Conservation (phyloP, 768 basidiomycete species). For the Serendipita sp. region DNA sequence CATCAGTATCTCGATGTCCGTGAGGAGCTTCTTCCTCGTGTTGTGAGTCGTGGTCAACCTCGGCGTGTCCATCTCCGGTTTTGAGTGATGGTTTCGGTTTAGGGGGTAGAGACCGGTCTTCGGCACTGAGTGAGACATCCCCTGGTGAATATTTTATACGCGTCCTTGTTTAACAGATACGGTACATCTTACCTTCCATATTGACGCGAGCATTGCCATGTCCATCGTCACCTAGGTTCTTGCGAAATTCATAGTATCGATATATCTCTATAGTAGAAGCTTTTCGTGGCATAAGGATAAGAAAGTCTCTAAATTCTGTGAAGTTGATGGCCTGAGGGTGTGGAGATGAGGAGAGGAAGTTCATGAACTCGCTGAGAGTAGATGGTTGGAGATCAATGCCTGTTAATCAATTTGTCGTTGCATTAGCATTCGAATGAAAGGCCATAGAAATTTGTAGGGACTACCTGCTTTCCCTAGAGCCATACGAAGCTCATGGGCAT, state of each 20-base stretch:
- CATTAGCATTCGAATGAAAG: neutral
- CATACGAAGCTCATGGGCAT: constrained; percentile 40
- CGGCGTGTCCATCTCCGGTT: constrained; percentile 23
- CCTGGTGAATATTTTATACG: constrained; percentile 27
- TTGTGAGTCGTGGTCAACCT: constrained; percentile 20
- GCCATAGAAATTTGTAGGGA: constrained; percentile 13
- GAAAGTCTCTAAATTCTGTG: constrained; percentile 75
- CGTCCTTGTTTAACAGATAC: neutral
- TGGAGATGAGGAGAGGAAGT: constrained; percentile 53
- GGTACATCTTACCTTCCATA: constrained; percentile 57
- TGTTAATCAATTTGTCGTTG: constrained; percentile 17
- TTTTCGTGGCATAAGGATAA: constrained; percentile 69
- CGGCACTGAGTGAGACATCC: constrained; percentile 61
- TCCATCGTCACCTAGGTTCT: constrained; percentile 54
- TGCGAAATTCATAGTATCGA: constrained; percentile 55
- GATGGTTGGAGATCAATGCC: constrained; percentile 54
- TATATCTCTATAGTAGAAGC: constrained; percentile 75
- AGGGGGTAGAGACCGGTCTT: constrained; percentile 38
- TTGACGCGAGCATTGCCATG: constrained; percentile 64
- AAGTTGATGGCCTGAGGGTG: constrained; percentile 59
- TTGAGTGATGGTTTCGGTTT: constrained; percentile 7
- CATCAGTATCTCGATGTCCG: constrained; percentile 39
- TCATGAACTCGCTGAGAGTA: constrained; percentile 69
- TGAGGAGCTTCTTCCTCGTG: constrained; percentile 28
- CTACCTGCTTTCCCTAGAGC: constrained; percentile 59